A percentile compares a stretch with the other conserved stretches of the same genome.
phyloP scores from a whole-genome alignment of 768 basidiomycete species.

The Rhodotorula kratochvilovae region DNA sequence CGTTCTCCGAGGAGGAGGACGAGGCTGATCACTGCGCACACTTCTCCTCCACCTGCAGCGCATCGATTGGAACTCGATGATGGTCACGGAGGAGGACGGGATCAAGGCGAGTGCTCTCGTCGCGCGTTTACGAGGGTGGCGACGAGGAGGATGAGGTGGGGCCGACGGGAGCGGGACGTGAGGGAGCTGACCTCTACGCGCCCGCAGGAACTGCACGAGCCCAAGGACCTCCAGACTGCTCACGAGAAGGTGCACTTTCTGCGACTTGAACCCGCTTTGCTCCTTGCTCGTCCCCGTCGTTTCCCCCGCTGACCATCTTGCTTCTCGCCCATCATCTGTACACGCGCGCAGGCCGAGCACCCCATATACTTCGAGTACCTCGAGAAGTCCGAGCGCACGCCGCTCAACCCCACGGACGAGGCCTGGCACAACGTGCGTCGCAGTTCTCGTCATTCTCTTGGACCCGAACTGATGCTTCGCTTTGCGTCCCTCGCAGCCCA shows the following conservation, averaged over 20 bases:
- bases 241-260: not conserved
- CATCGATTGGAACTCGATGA: constrained; percentile 1
- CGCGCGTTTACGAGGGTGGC: not conserved
- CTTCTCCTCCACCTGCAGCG: not conserved
- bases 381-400: not conserved
- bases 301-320: too few relatives aligned
- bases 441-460: not conserved
- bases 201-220: not conserved
- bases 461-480: not conserved
- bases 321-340: too few relatives aligned
- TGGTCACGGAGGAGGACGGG: not conserved
- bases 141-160: not conserved
- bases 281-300: too few relatives aligned
- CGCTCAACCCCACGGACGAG: not conserved
- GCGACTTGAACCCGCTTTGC: too few relatives aligned
- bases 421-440: not conserved
- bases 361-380: not conserved
- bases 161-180: not conserved
- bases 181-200: not conserved
- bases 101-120: not conserved
- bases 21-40: too few relatives aligned
- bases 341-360: not conserved
- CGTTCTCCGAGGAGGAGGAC: too few relatives aligned
- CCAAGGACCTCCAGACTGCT: too few relatives aligned
- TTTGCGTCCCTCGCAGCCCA: not conserved